Conservation (phyloP, 2,329 filamentous ascomycete genomes). For the Colletotrichum sp. region DNA sequence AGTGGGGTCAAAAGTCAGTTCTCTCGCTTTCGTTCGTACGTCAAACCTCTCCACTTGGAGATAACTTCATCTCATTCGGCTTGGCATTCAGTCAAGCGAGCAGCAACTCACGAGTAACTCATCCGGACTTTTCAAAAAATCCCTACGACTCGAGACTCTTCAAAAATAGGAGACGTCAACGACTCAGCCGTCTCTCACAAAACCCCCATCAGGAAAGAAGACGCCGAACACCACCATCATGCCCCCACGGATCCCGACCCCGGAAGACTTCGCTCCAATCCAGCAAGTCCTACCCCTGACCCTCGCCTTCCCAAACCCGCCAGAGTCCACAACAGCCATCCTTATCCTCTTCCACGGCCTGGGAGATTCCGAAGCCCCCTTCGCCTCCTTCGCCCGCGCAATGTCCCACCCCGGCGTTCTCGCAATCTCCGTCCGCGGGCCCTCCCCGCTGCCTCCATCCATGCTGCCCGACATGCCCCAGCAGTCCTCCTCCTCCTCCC, state of each 20-base stretch:
- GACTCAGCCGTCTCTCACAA: background rate
- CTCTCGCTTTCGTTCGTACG: background rate
- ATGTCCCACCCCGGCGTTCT: constrained; percentile 79
- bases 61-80: constrained; percentile 2
- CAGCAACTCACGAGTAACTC: background rate
- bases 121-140: background rate
- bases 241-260: constrained; percentile 55
- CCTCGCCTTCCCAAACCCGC: constrained; percentile 54
- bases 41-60: background rate
- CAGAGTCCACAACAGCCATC: constrained; percentile 72
- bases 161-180: background rate
- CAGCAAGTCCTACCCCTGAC: constrained; percentile 45
- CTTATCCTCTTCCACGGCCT: constrained; percentile 85
- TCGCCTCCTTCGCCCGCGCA: constrained; percentile 70
- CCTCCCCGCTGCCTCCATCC: constrained; percentile 70
- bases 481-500: background rate
- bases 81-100: background rate
- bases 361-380: constrained; percentile 75
- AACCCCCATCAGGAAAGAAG: background rate
- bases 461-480: constrained; percentile 53
- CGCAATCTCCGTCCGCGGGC: constrained; percentile 76
- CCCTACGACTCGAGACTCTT: background rate
- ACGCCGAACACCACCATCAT: constrained; percentile 32
- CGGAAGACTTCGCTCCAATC: constrained; percentile 53
- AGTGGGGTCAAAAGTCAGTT: background rate